phyloP scores from a whole-genome alignment of 768 basidiomycete species.

The Mrakia hoshinonis region DNA sequence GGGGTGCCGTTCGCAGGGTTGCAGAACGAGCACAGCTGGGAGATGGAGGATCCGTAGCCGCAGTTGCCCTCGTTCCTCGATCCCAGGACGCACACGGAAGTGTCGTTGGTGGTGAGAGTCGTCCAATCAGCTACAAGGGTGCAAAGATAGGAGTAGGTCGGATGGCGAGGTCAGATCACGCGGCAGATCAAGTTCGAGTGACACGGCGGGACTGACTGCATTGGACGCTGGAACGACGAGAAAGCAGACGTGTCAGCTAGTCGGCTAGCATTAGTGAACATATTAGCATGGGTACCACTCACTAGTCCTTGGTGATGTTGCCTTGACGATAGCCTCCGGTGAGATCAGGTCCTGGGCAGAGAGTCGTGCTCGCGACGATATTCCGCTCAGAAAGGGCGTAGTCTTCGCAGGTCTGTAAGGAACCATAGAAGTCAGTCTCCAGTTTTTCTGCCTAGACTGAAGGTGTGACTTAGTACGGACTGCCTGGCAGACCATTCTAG shows the following conservation, averaged over 20 bases:
- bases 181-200: background rate
- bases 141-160: background rate
- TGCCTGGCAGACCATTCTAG: slow-evolving; percentile 40
- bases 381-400: slow-evolving; percentile 35
- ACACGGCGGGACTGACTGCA: slow-evolving; percentile 4
- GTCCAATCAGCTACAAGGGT: slow-evolving; percentile 13
- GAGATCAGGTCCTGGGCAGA: slow-evolving; percentile 38
- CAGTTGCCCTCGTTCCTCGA: slow-evolving; percentile 11
- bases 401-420: slow-evolving; percentile 35
- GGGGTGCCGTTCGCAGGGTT: background rate
- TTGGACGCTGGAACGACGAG: background rate
- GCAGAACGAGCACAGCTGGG: slow-evolving; percentile 13
- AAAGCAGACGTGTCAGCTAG: background rate
- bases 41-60: slow-evolving; percentile 14
- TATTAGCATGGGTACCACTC: too few species aligned
- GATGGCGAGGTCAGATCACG: background rate
- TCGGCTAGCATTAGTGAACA: background rate
- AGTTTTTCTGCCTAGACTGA: background rate
- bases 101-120: slow-evolving; percentile 16
- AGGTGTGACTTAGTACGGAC: background rate
- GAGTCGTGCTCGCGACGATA: slow-evolving; percentile 30
- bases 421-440: background rate
- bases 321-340: slow-evolving; percentile 33
- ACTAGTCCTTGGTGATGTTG: slow-evolving; percentile 37
- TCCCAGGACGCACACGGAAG: slow-evolving; percentile 11